Base-by-base conservation (phyloP, 306 rosid species). In the Prunus padus region DNA sequence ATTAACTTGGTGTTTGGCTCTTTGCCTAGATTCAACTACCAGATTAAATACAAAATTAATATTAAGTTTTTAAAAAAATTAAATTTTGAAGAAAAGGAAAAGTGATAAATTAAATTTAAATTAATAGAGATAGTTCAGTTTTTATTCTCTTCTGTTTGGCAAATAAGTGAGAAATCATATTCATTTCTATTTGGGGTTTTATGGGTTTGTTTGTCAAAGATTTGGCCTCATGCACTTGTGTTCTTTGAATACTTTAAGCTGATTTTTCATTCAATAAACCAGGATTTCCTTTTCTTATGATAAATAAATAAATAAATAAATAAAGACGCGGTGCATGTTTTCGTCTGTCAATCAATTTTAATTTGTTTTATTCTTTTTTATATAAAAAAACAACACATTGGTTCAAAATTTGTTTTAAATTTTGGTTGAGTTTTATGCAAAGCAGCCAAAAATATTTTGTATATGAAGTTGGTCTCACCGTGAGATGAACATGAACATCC, bases 11-110 rank as follows among this genome's bases (percentile, higher is more conserved):
- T 0, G 5, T 56, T 40, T 72, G 31, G 65, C 22, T 2, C 7
- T 40, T 57, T 42, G 25, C 26, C 67, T 11, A 72, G 57, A 44
- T 72, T 59, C 67, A 72, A 56, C 56, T 20, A 42, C 67, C 7
- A 23, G 12, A 46, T 63, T 42, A 10, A 16, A 20, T 44, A 22
- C 18, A 72, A 25, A 50, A 30, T 70, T 70, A 9, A 3, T 25
- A 11, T 18, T 15, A 10, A 30, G 14, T 19, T 19, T 11, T 31
- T 22, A 19, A 18, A 26, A 4, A 67, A 4, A 42, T 45, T 42
- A 45, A 3, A 45, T 16, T 26, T 8, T 2, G 23, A 49, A 10
- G 30, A 52, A 16, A 70, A 52, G 18, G 75, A 70, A n/a, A 57
- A 57, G 9, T 20, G 33, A 23, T 23, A 23, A 57, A 23, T 57